phyloP scores from a whole-genome alignment of 352 stramenopile species.

The Pythium apleroticum region DNA sequence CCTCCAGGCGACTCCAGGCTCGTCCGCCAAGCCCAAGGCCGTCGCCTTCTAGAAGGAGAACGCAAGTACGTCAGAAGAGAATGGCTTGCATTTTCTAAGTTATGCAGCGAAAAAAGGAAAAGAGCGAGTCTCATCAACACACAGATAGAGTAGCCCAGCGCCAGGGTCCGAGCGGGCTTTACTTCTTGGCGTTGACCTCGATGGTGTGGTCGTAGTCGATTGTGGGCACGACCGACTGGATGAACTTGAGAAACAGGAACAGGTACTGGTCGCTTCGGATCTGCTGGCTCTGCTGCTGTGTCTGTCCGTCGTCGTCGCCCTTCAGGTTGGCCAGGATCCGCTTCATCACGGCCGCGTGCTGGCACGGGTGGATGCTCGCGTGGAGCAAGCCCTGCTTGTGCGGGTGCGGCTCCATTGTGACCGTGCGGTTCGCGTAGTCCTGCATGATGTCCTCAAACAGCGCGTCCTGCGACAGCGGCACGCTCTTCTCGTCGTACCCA shows the following conservation, averaged over 20 bases:
- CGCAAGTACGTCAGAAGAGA: neutral
- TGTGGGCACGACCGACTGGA: slow-evolving; percentile 98
- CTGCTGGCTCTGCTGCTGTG: slow-evolving; percentile 32
- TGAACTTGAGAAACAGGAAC: slow-evolving; percentile 99
- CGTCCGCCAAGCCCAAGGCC: slow-evolving; percentile 5
- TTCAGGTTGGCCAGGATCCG: slow-evolving; percentile 94
- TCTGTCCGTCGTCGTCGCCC: slow-evolving; percentile 53
- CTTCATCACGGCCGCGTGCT: slow-evolving; percentile 98
- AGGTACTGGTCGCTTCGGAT: slow-evolving; percentile 97
- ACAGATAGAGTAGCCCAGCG: too few species aligned
- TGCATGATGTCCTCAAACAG: slow-evolving; percentile 99
- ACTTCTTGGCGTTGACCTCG: slow-evolving; percentile 86
- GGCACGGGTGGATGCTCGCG: slow-evolving; percentile 97
- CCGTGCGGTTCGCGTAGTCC: slow-evolving; percentile 98
- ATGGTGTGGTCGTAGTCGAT: slow-evolving; percentile 99
- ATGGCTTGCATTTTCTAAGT: slow-evolving; percentile 5
- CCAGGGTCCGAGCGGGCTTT: too few species aligned
- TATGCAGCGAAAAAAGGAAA: slow-evolving; percentile 6
- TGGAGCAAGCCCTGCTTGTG: slow-evolving; percentile 89
- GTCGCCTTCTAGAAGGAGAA: slow-evolving; percentile 16
- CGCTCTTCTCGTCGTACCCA: slow-evolving; percentile 91
- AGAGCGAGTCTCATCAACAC: neutral
- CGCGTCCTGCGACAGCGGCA: slow-evolving; percentile 88
- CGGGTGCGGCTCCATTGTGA: slow-evolving; percentile 98
- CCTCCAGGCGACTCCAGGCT: slow-evolving; percentile 14